Percentiles rank a stretch among this genome's conserved stretches.
Evolutionary conservation across 1,139 yeast species (phyloP).

Genomic region (Kazachstania sp.): DNA sequence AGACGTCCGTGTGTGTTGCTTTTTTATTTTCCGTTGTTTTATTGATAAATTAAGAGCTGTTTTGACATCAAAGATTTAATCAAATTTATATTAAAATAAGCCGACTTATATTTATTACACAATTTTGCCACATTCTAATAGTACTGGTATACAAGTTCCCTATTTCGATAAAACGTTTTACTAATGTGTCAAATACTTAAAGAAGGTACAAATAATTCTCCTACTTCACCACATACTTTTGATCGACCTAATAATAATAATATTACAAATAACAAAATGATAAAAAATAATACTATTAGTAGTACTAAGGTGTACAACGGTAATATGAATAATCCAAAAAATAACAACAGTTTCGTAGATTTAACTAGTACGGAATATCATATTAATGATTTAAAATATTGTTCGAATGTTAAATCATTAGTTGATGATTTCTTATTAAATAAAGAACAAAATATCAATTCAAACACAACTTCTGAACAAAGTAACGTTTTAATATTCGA

Average conservation of each 20-base stretch:
- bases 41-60: neutral
- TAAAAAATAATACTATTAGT: too few species aligned
- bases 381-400: conserved; percentile 10
- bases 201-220: neutral
- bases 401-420: conserved; percentile 5
- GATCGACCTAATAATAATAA: neutral
- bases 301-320: too few species aligned
- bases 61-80: neutral
- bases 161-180: too few species aligned
- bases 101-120: too few species aligned
- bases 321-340: neutral
- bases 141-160: too few species aligned
- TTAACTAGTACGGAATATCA: conserved; percentile 9
- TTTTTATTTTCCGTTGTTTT: neutral
- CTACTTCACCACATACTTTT: neutral
- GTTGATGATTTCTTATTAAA: conserved; percentile 1
- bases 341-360: conserved; percentile 1
- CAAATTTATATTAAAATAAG: too few species aligned
- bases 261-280: neutral
- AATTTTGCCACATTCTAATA: too few species aligned
- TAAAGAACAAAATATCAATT: neutral
- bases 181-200: neutral
- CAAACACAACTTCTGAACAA: neutral
- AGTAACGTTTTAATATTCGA: conserved; percentile 15
- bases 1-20: too few species aligned